Conservation (phyloP, 1,139 yeast species). For the Candida sanyaensis region DNA sequence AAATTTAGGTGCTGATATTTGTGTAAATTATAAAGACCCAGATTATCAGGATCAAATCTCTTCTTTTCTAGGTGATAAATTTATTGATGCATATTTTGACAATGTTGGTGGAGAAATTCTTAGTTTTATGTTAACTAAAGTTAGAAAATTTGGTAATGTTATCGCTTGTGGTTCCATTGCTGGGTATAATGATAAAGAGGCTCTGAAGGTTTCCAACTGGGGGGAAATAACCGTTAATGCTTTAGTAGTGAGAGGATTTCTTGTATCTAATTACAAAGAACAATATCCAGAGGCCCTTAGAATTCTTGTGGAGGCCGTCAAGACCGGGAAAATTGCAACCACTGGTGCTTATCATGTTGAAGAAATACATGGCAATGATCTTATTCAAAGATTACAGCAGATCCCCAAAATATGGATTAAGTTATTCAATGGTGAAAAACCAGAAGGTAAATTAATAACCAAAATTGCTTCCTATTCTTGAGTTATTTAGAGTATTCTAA, state of each 20-base stretch:
- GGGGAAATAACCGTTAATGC: constrained; percentile 37
- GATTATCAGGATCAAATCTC: constrained; percentile 44
- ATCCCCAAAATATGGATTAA: constrained; percentile 32
- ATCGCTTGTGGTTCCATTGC: constrained; percentile 66
- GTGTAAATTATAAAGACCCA: constrained; percentile 55
- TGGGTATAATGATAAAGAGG: constrained; percentile 50
- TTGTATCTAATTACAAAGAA: constrained; percentile 38
- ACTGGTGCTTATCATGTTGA: constrained; percentile 20
- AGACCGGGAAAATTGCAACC: constrained; percentile 42
- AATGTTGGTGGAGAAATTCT: constrained; percentile 67
- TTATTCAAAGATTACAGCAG: constrained; percentile 20
- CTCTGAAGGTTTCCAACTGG: constrained; percentile 39
- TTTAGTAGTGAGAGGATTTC: constrained; percentile 50
- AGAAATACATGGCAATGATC: constrained; percentile 11
- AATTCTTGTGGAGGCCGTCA: constrained; percentile 33
- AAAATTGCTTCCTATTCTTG: constrained; percentile 21
- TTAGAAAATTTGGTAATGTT: constrained; percentile 46
- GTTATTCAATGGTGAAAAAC: constrained; percentile 33
- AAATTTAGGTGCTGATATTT: constrained; percentile 54
- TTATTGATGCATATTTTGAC: constrained; percentile 54
- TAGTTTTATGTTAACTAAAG: constrained; percentile 43
- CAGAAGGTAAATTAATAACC: constrained; percentile 38
- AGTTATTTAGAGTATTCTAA: too few relatives aligned
- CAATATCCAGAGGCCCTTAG: constrained; percentile 38
- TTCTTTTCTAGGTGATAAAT: constrained; percentile 22